phyloP scores from a whole-genome alignment of 768 basidiomycete genomes.

The Gymnopilus dilepis region DNA sequence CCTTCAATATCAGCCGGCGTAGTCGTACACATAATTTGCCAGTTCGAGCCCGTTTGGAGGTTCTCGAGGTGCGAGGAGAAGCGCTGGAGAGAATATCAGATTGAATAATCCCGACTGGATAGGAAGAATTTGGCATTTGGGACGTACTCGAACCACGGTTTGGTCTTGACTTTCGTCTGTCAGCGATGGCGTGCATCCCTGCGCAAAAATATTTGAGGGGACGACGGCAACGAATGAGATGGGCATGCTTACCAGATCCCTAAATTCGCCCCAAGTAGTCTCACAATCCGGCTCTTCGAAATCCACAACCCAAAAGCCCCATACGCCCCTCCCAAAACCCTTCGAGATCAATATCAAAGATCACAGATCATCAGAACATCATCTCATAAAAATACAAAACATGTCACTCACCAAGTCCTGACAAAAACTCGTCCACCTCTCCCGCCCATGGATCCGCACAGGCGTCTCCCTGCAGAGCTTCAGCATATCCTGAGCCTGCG shows the following conservation, averaged over 20 bases:
- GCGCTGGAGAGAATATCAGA: conserved; percentile 19
- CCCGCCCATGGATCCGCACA: conserved; percentile 29
- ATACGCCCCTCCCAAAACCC: conserved; percentile 34
- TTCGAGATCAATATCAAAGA: no score
- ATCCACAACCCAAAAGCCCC: conserved; percentile 35
- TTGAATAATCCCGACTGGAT: neutral
- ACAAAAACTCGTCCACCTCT: conserved; percentile 31
- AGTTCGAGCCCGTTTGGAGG: conserved; percentile 30
- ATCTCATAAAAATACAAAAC: no score
- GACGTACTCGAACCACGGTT: conserved; percentile 18
- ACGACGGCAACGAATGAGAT: neutral
- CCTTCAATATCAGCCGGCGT: conserved; percentile 35
- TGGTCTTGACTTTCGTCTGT: no score
- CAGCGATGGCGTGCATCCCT: no score
- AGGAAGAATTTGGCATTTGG: neutral
- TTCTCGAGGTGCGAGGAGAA: conserved; percentile 31
- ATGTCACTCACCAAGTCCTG: conserved; percentile 35
- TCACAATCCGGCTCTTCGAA: conserved; percentile 33
- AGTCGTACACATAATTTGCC: conserved; percentile 39
- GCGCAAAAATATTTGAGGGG: no score
- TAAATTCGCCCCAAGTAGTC: conserved; percentile 33
- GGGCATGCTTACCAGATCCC: conserved; percentile 28
- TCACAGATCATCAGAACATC: no score
- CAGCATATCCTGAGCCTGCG: conserved; percentile 23
- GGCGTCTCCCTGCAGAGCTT: conserved; percentile 32